phyloP scores from a whole-genome alignment of 1,284 basidiomycete genomes.

The Moesziomyces sp. region DNA sequence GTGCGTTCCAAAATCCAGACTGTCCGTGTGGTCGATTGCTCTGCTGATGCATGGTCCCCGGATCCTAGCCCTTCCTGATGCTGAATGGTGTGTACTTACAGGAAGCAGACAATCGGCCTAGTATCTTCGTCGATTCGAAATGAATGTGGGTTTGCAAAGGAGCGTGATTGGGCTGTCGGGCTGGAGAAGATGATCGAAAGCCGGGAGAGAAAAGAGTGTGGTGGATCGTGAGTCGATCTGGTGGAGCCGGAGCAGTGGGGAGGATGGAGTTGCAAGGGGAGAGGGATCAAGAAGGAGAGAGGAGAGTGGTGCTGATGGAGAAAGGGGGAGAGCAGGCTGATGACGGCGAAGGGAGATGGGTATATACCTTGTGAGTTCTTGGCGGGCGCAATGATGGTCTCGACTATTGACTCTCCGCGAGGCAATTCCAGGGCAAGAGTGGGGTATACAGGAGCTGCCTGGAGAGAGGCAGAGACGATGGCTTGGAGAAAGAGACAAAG shows the following conservation, averaged over 20 bases:
- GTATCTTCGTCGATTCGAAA: conserved; percentile 16
- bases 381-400: conserved; percentile 4
- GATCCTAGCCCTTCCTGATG: background rate
- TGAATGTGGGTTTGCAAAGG: conserved; percentile 37
- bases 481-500: background rate
- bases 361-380: conserved; percentile 41
- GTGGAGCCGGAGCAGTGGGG: conserved; percentile 5
- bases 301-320: conserved; percentile 12
- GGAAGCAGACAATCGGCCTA: conserved; percentile 8
- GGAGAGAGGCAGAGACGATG: background rate
- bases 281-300: conserved; percentile 32
- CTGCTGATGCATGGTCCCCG: background rate
- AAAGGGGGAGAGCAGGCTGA: conserved; percentile 4
- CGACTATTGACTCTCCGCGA: conserved; percentile 2
- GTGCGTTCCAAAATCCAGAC: too few species aligned
- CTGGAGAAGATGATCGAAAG: conserved; percentile 1
- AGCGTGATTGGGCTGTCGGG: conserved; percentile 29
- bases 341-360: conserved; percentile 14
- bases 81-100: conserved; percentile 16
- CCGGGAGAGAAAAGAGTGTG: conserved; percentile 32
- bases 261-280: background rate
- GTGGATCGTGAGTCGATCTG: conserved; percentile 19
- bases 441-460: conserved; percentile 8
- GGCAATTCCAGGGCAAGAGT: too few species aligned
- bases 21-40: too few species aligned